Conservation (phyloP, 371 early-diverging fungal genomes). For the Rhizopus arrhizus region DNA sequence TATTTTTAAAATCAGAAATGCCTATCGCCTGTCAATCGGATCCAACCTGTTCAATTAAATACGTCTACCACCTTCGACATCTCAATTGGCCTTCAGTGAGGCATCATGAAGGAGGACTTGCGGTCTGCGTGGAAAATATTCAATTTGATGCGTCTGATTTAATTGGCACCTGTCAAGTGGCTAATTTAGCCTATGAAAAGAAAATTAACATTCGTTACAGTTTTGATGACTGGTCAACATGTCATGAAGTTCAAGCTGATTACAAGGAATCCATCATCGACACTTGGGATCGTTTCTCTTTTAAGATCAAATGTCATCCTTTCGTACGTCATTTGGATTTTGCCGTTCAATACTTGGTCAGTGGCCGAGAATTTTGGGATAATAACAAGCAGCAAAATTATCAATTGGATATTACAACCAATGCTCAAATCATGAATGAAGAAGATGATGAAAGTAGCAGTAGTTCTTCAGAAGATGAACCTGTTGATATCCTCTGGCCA, state of each 20-base stretch:
- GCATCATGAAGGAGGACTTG: background rate
- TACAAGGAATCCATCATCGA: constrained; percentile 53
- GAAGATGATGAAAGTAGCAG: background rate
- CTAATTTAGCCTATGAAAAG: constrained; percentile 81
- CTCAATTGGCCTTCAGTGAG: constrained; percentile 36
- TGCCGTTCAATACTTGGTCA: constrained; percentile 52
- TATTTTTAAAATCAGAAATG: constrained; percentile 60
- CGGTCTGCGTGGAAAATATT: constrained; percentile 34
- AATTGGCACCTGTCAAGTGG: constrained; percentile 65
- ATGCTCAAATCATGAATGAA: constrained; percentile 8
- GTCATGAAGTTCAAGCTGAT: constrained; percentile 56
- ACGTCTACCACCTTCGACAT: constrained; percentile 8
- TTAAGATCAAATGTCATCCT: constrained; percentile 19
- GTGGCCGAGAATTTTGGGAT: constrained; percentile 77
- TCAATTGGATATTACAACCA: constrained; percentile 21
- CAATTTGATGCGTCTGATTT: constrained; percentile 35
- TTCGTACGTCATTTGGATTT: constrained; percentile 19
- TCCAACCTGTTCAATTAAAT: constrained; percentile 28
- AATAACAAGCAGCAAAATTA: constrained; percentile 77
- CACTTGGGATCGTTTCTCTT: constrained; percentile 44
- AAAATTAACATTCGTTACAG: constrained; percentile 69
- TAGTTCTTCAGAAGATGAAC: constrained; percentile 21
- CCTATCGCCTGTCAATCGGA: constrained; percentile 55
- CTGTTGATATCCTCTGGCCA: background rate
- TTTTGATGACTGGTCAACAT: constrained; percentile 69